Conservation (phyloP, 306 rosid species). For the Morella rubra region DNA sequence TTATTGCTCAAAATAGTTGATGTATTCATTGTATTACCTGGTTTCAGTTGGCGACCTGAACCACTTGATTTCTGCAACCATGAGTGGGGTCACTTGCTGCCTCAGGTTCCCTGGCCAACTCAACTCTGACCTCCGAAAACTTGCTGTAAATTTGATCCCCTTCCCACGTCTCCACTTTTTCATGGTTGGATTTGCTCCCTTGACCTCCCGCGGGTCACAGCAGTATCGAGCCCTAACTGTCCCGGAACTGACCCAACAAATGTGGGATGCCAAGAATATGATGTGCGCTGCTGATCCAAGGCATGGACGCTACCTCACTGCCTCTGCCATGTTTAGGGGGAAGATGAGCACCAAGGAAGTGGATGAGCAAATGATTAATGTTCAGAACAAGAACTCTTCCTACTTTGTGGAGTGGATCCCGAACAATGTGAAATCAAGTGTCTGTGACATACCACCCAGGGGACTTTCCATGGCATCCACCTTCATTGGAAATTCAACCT, state of each 20-base stretch:
- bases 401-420: slow-evolving; percentile 69
- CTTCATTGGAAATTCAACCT: slow-evolving; percentile 56
- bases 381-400: slow-evolving; percentile 57
- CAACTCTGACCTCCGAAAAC: slow-evolving; percentile 56
- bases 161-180: slow-evolving; percentile 61
- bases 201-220: slow-evolving; percentile 63
- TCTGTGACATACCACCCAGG: slow-evolving; percentile 61
- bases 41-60: slow-evolving; percentile 61
- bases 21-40: neutral
- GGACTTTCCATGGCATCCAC: slow-evolving; percentile 67
- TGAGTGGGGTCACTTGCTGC: slow-evolving; percentile 68
- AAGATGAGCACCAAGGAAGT: slow-evolving; percentile 67
- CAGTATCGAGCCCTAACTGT: slow-evolving; percentile 57
- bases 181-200: slow-evolving; percentile 64
- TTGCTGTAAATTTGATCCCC: slow-evolving; percentile 59
- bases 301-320: slow-evolving; percentile 57
- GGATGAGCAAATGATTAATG: slow-evolving; percentile 59
- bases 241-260: slow-evolving; percentile 59
- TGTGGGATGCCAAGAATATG: slow-evolving; percentile 68
- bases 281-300: slow-evolving; percentile 67
- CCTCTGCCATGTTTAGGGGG: slow-evolving; percentile 59
- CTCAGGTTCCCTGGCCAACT: slow-evolving; percentile 63
- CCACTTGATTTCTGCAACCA: slow-evolving; percentile 61
- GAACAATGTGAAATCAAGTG: slow-evolving; percentile 58
- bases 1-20: neutral